phyloP scores from a whole-genome alignment of 2,329 filamentous ascomycete genomes.

The Aspergillus pseudotamarii region DNA sequence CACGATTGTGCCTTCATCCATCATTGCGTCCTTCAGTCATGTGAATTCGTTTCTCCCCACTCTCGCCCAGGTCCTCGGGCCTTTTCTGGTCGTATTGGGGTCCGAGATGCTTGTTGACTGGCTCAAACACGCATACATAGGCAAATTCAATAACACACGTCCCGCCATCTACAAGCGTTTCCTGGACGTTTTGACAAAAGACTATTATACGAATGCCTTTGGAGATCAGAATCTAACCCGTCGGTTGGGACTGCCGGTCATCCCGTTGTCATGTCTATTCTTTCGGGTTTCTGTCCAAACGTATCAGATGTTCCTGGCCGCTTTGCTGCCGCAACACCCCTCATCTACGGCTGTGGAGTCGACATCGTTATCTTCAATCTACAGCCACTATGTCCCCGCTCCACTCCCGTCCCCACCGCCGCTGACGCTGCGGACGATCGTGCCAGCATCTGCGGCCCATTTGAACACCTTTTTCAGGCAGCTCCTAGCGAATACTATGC shows the following conservation, averaged over 20 bases:
- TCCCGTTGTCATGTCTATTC: constrained; percentile 90
- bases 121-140: constrained; percentile 97
- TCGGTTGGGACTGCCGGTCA: constrained; percentile 84
- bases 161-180: constrained; percentile 87
- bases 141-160: constrained; percentile 97
- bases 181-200: constrained; percentile 91
- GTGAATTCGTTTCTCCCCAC: constrained; percentile 47
- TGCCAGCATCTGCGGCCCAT: constrained; percentile 56
- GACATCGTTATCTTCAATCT: constrained; percentile 47
- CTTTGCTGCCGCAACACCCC: constrained; percentile 75
- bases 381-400: constrained; percentile 58
- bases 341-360: constrained; percentile 37
- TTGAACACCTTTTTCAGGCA: constrained; percentile 42
- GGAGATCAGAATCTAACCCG: constrained; percentile 86
- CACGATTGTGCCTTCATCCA: constrained; percentile 68
- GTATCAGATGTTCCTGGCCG: constrained; percentile 96
- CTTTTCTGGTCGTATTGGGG: constrained; percentile 89
- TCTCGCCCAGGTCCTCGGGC: constrained; percentile 80
- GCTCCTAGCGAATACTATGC: constrained; percentile 45
- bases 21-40: constrained; percentile 46
- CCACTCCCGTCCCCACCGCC: constrained; percentile 68
- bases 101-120: constrained; percentile 97
- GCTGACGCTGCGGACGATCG: constrained; percentile 58
- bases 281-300: constrained; percentile 93
- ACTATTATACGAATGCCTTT: constrained; percentile 97